Evolutionary conservation across 768 basidiomycete species (phyloP), one percentile per base, ranked within the genome.

Genomic region (Hortiboletus campestris): DNA sequence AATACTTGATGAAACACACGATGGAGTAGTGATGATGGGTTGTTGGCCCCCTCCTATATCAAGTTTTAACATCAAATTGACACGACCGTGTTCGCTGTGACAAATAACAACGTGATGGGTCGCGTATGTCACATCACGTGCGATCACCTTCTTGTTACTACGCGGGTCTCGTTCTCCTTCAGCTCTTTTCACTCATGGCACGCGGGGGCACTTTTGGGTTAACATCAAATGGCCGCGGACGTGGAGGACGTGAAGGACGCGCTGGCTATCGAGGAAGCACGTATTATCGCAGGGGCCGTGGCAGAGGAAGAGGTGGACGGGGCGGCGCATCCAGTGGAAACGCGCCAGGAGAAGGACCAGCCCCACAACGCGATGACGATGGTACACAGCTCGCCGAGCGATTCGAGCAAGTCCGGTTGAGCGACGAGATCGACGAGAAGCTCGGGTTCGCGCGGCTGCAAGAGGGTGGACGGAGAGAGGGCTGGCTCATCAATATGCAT

Each of bases 401-500:
- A 60, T 95, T 97, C 67, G 95, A 98, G 66, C 84, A 83, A 61
- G 84, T 88, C 6, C 74, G 78, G 34, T 63, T 90, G 17, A 78
- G 74, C 59, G 94, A 98, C 70, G 93, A 96, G 64, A 83, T 98
- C 19, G 97, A 99, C 66, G 93, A 92, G 74, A 92, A 91, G 70
- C 76, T 98, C 17, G 97, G 97, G 0, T 99, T 98, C 71, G 75
- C 76, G 39, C 80, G 87, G 58, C 77, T 91, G 46, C 85, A 91
- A 56, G 90, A 95, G 66, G 96, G 95, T 0, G 74, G 78, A 4
- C 76, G 76, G 64, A 84, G 78, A 67, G 89, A 91, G 51, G 97
- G 95, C 2, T 98, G 97, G 97, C 75, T 99, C 67, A 85, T 99
- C 59, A 98, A 98, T 68, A 98, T 99, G 96, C 95, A 96, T 70